Conservation (phyloP, 75 land plant species). For the Pseudotsuga menziesii region DNA sequence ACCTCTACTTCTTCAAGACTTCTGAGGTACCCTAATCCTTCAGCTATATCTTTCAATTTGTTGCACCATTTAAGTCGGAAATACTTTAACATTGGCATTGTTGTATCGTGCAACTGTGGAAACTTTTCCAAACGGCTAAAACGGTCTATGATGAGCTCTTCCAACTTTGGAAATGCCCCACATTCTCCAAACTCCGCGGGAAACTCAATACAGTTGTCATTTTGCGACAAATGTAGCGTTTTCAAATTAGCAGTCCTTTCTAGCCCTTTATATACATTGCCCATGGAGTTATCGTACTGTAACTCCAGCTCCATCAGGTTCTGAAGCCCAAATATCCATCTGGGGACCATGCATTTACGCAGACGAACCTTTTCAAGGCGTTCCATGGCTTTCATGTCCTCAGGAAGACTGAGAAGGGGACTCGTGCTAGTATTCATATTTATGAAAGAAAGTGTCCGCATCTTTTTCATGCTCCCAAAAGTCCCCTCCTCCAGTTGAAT, state of each 20-base stretch:
- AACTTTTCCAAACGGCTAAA: background rate
- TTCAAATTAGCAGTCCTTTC: background rate
- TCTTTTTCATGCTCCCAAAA: background rate
- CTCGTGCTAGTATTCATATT: background rate
- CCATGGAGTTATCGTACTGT: background rate
- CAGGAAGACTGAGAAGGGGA: background rate
- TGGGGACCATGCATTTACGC: background rate
- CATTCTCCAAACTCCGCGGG: background rate
- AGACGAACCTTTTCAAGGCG: background rate
- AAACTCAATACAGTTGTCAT: background rate
- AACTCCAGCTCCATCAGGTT: background rate
- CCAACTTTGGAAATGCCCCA: background rate
- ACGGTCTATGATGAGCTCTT: background rate
- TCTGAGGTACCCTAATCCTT: background rate
- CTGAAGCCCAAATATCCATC: background rate
- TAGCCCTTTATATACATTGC: background rate
- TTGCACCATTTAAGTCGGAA: background rate
- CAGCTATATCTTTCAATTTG: background rate
- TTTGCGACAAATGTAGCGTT: background rate
- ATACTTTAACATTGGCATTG: background rate
- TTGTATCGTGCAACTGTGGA: background rate
- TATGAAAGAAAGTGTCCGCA: background rate
- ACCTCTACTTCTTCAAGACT: background rate
- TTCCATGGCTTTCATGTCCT: conserved; percentile 1
- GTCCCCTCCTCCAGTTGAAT: background rate